Evolutionary conservation across 257 asterid genomes (phyloP).

Genomic region (Echium plantagineum): DNA sequence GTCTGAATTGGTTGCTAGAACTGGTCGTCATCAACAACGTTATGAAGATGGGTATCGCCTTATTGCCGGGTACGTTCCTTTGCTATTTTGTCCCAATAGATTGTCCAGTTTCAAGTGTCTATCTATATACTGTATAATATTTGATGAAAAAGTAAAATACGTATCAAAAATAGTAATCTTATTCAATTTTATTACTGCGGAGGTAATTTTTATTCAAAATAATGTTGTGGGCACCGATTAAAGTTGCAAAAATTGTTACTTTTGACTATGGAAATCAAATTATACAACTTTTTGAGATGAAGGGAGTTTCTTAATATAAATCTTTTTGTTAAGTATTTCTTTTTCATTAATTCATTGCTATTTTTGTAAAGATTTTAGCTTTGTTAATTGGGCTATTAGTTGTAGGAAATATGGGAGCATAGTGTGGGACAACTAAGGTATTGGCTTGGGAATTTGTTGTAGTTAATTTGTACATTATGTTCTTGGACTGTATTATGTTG

Average conservation of each 20-base stretch:
- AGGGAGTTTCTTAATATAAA: conserved; percentile 8
- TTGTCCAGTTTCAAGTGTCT: not conserved
- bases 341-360: not conserved
- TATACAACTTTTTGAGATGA: no score
- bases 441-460: not conserved
- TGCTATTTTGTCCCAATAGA: no score
- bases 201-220: no score
- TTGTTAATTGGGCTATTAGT: not conserved
- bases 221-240: no score
- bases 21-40: conserved; percentile 88
- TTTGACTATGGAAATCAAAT: no score
- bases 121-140: not conserved
- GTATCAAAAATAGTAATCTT: not conserved
- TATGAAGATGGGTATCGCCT: conserved; percentile 80
- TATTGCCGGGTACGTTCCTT: conserved; percentile 51
- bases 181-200: no score
- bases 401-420: not conserved
- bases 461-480: no score
- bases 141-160: not conserved
- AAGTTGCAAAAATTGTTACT: no score
- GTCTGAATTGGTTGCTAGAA: conserved; percentile 93
- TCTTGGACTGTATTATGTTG: not conserved
- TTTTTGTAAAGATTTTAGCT: not conserved
- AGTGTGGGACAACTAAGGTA: not conserved
- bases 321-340: conserved; percentile 20